A percentile compares a stretch with the other conserved stretches of the same genome.
Conservation (phyloP, 2,329 filamentous ascomycete species). For the Stemphylium lycopersici region DNA sequence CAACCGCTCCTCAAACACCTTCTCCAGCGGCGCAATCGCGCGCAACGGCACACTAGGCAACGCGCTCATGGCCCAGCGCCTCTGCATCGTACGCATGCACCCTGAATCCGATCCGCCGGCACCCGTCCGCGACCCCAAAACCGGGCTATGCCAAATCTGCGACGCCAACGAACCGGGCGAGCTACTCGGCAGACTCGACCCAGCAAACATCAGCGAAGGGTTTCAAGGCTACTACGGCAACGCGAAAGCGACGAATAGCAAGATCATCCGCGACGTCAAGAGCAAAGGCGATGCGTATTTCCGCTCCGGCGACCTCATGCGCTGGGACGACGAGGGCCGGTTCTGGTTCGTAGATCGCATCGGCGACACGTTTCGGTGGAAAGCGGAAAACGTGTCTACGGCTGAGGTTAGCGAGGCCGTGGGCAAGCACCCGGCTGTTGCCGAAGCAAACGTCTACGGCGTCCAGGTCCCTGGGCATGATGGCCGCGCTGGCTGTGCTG, state of each 20-base stretch:
- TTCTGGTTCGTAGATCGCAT: conserved; percentile 49
- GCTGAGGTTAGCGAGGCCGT: conserved; percentile 52
- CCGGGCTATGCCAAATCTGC: conserved; percentile 68
- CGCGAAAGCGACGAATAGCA: conserved; percentile 37
- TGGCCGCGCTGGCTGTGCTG: conserved; percentile 54
- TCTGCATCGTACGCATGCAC: conserved; percentile 70
- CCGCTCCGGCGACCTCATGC: conserved; percentile 46
- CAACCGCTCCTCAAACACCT: conserved; percentile 61
- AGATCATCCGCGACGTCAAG: conserved; percentile 45
- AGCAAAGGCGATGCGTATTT: conserved; percentile 47
- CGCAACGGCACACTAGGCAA: conserved; percentile 70
- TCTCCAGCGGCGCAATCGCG: conserved; percentile 67
- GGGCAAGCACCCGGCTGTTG: conserved; percentile 47
- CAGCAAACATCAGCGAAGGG: conserved; percentile 52
- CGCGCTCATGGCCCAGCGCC: conserved; percentile 56
- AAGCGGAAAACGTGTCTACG: conserved; percentile 55
- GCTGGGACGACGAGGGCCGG: conserved; percentile 39
- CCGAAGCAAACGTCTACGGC: conserved; percentile 55
- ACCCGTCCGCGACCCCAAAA: conserved; percentile 67
- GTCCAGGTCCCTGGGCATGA: conserved; percentile 53
- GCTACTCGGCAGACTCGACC: conserved; percentile 59
- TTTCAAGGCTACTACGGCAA: conserved; percentile 70
- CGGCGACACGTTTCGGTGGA: conserved; percentile 52
- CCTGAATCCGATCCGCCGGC: conserved; percentile 64
- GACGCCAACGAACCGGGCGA: conserved; percentile 72